Evolutionary conservation across 2,329 filamentous ascomycete genomes (phyloP).

Genomic region (Pseudocercospora ulei): DNA sequence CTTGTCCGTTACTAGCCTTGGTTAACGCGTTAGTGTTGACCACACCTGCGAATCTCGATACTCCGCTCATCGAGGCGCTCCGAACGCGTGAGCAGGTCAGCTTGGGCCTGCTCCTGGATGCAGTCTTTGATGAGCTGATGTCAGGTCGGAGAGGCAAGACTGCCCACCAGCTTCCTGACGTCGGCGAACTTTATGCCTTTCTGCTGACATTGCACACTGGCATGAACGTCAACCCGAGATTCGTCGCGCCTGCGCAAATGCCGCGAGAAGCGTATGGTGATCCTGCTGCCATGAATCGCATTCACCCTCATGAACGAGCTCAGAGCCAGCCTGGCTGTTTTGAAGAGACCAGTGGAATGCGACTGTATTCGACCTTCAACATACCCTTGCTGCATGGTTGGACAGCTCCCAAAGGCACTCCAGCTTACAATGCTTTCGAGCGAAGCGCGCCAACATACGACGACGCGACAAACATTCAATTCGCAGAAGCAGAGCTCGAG

Average conservation of each 20-base stretch:
- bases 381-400: conserved; percentile 89
- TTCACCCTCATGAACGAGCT: conserved; percentile 33
- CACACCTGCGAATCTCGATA: conserved; percentile 56
- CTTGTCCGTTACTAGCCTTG: conserved; percentile 82
- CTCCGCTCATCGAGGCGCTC: conserved; percentile 67
- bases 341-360: conserved; percentile 77
- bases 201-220: conserved; percentile 82
- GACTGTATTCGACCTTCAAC: conserved; percentile 79
- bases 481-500: conserved; percentile 80
- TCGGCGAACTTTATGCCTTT: conserved; percentile 79
- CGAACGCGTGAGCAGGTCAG: conserved; percentile 77
- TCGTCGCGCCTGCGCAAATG: conserved; percentile 47
- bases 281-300: conserved; percentile 32
- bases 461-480: conserved; percentile 79
- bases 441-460: conserved; percentile 78
- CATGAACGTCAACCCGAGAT: conserved; percentile 95
- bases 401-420: conserved; percentile 61
- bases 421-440: conserved; percentile 59
- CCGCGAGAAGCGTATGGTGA: conserved; percentile 24
- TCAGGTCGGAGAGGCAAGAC: conserved; percentile 59
- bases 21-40: conserved; percentile 86
- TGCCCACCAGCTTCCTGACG: conserved; percentile 62
- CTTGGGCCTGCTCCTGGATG: conserved; percentile 72
- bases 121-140: conserved; percentile 87
- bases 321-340: conserved; percentile 61